Evolutionary conservation across 108 stramenopile species (phyloP), one percentile per base, ranked within the genome.

Genomic region (Pseudonitzschia multistriata): DNA sequence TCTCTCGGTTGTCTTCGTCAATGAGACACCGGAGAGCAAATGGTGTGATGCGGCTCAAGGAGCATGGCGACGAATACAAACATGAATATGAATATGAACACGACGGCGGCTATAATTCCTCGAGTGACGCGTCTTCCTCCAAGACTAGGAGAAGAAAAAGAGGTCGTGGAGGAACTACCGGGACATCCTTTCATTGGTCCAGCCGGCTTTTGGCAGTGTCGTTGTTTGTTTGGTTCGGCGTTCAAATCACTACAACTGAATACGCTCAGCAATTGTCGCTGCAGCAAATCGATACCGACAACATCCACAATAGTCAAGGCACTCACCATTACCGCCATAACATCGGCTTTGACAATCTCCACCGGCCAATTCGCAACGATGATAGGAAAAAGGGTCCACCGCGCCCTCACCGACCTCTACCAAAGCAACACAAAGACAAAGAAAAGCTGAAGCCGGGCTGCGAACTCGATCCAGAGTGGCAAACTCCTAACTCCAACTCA

Each of bases 381-480:
- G 13, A 34, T 35, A 3, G 4, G n/a, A 59, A 59, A 17, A 0
- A 29, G 19, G 33, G 28, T 35, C 31, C 3, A 4, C 34, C 57
- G 19, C 31, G n/a, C 34, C 57, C 57, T 4, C 57, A 35, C 35
- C 57, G 57, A 35, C 57, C 57, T 33, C 57, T 33, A 15, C 33
- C 33, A 30, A 3, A 5, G n/a, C 6, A 21, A 35, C 19, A 35
- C 13, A 59, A 35, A 27, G 34, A 59, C 15, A 52, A 37, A 53
- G 72, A 73, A 66, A 64, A 33, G 11, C 49, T 64, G 7, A 5
- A 39, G 24, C 72, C 52, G 17, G 74, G 74, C 19, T 75, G 74
- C 52, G 74, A 68, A 35, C 31, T 59, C 17, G 57, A 62, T 34
- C 56, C 59, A 52, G 13, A 31, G 30, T 93, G 92, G 92, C 88